These are phyloP conservation scores for Chlamydomonas asymmetrica DNA, from an alignment of 139 green algal species.

Conservation along the genomic window DNA sequence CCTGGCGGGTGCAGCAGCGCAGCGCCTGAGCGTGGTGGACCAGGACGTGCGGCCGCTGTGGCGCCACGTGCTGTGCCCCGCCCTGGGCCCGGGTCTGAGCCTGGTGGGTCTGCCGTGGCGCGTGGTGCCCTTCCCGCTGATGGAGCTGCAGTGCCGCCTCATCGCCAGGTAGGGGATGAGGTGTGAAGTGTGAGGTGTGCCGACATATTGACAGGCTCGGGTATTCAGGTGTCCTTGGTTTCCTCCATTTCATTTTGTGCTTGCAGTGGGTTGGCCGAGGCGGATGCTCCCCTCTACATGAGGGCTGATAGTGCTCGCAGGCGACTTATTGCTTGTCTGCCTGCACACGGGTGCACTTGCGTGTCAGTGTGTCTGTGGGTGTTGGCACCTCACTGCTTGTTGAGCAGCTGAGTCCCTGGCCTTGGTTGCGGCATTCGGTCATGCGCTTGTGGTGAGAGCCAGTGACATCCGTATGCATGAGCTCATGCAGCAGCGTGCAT, in stretches of 20 bases:
- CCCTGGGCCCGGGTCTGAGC: constrained; percentile 54
- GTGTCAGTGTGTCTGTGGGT: no score
- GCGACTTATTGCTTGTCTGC: no score
- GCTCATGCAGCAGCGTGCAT: background rate
- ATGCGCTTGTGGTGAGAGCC: no score
- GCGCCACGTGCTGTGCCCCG: constrained; percentile 68
- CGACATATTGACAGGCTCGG: background rate
- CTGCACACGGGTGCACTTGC: no score
- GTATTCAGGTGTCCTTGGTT: background rate
- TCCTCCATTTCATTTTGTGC: no score
- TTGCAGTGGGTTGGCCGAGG: background rate
- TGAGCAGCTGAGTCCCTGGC: no score
- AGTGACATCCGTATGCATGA: no score
- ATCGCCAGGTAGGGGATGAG: constrained; percentile 33
- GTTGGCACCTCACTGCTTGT: no score
- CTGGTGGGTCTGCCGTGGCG: constrained; percentile 83
- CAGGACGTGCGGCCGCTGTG: constrained; percentile 62
- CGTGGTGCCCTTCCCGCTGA: constrained; percentile 67
- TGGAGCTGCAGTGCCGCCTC: constrained; percentile 58
- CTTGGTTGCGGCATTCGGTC: no score
- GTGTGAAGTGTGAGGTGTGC: background rate
- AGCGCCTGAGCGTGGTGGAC: constrained; percentile 30
- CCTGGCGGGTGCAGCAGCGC: constrained; percentile 35
- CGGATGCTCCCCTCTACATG: background rate
- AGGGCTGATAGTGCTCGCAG: no score